Base-by-base conservation (phyloP, 345 rosid species). In the Noccaea bulbosa region DNA sequence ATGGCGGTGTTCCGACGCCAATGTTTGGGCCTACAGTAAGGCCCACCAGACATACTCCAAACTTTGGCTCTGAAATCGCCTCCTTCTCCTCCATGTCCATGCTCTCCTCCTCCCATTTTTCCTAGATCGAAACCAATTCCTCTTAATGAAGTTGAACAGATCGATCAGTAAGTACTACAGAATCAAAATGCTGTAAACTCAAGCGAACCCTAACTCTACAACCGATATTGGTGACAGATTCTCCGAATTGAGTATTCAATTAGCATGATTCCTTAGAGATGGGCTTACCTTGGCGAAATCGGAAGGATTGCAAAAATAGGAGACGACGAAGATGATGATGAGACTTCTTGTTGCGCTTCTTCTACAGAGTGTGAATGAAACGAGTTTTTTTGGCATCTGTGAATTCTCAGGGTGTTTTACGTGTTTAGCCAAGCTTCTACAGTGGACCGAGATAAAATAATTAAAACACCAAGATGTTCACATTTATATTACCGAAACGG, bases 1-100 rank as follows among this genome's bases (percentile, higher is more conserved):
- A 94, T 68, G 82, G 99, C 99, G 5, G 99, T 94, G 77, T 94
- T 94, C 67, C 99, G 93, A 67, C 81, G 82, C 99, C 99, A 94
- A 84, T 94, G 96, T 73, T 91, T 92, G 30, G 98, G 99, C 62
- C 98, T 77, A 85, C 99, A 91, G 79, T 94, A 37, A 15, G 99
- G 96, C 14, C 99, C 99, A 33, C 99, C 99, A 47, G 82, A 5
- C 97, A 92, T 88, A 74, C 87, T 91, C 99, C 98, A 94, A 8
- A 94, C 99, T 76, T 94, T 94, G 43, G 64, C 69, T 83, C 99
- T 86, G 81, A 94, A 94, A 69, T 94, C 97, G 33, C 86, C 91
- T 33, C 83, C 86, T 57, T 81, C 96, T 69, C 82, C 95, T 33
- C 91, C 93, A 62, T 86, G 92, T 59, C 98, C 97, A 67, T 84